These are phyloP conservation scores for Aspergillus taichungensis DNA, from an alignment of 495 filamentous ascomycete genomes.

Conservation along the genomic window DNA sequence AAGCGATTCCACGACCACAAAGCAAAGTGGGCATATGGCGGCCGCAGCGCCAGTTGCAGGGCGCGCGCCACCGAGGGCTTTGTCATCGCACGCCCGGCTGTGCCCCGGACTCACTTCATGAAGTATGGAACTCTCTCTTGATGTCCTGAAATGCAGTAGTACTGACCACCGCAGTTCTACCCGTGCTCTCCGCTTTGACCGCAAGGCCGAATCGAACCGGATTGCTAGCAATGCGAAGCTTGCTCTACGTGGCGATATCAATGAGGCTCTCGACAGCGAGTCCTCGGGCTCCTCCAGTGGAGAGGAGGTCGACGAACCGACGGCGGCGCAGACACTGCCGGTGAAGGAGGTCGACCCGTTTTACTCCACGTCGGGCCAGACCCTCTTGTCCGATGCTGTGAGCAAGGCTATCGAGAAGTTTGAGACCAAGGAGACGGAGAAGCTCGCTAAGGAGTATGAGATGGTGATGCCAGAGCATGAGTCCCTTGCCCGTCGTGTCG, in stretches of 20 bases:
- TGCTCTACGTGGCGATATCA: conserved; percentile 27
- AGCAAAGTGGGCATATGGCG: conserved; percentile 47
- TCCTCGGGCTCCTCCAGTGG: conserved; percentile 25
- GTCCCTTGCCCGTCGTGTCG: conserved; percentile 22
- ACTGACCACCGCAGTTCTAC: conserved; percentile 2
- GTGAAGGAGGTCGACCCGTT: conserved; percentile 23
- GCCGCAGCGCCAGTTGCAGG: conserved; percentile 9
- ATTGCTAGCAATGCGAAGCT: conserved; percentile 23
- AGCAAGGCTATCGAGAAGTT: conserved; percentile 47
- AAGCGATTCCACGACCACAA: conserved; percentile 44
- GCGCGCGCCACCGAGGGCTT: conserved; percentile 3
- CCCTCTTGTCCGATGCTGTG: conserved; percentile 44
- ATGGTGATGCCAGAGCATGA: conserved; percentile 40
- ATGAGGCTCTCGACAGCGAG: conserved; percentile 19
- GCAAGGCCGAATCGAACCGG: conserved; percentile 23
- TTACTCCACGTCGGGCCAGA: conserved; percentile 46
- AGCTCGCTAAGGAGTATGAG: conserved; percentile 52
- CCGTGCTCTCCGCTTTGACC: conserved; percentile 14
- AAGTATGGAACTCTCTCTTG: conserved; percentile 5
- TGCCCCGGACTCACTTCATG: conserved; percentile 10
- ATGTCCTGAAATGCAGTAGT: background rate
- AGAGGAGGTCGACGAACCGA: conserved; percentile 35
- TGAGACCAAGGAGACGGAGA: conserved; percentile 47
- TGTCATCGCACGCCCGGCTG: conserved; percentile 21
- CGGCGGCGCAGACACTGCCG: conserved; percentile 18